phyloP scores from a whole-genome alignment of 768 basidiomycete species.

The Trichaptum fuscoviolaceum region DNA sequence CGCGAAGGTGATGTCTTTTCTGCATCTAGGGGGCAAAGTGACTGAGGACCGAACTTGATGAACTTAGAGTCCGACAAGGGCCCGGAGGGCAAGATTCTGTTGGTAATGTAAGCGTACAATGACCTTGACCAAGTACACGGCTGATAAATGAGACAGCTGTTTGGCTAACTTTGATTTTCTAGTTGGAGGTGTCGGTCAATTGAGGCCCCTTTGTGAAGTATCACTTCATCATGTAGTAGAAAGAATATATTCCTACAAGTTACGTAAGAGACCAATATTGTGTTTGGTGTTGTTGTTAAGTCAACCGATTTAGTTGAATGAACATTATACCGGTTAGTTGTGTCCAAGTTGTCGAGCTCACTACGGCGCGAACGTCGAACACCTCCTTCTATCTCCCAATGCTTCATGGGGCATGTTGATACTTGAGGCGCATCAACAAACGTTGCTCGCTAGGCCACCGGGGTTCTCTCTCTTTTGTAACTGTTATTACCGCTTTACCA shows the following conservation, averaged over 20 bases:
- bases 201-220: not conserved
- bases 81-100: constrained; percentile 67
- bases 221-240: not conserved
- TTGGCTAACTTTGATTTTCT: not conserved
- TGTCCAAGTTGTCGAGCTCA: not conserved
- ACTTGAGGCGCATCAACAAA: not conserved
- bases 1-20: constrained; percentile 50
- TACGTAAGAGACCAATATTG: not conserved
- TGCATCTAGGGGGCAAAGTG: not conserved
- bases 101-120: constrained; percentile 28
- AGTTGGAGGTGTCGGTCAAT: no score
- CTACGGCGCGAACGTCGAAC: not conserved
- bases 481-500: not conserved
- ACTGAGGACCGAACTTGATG: not conserved
- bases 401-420: not conserved
- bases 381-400: not conserved
- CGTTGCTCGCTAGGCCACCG: not conserved
- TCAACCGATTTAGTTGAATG: not conserved
- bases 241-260: not conserved
- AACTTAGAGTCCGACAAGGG: constrained; percentile 53
- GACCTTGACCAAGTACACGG: not conserved
- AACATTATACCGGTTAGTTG: not conserved
- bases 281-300: not conserved
- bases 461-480: not conserved
- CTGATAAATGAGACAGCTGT: not conserved